Conservation (phyloP, 1,139 yeast genomes). For the Debaryomyces sp. region DNA sequence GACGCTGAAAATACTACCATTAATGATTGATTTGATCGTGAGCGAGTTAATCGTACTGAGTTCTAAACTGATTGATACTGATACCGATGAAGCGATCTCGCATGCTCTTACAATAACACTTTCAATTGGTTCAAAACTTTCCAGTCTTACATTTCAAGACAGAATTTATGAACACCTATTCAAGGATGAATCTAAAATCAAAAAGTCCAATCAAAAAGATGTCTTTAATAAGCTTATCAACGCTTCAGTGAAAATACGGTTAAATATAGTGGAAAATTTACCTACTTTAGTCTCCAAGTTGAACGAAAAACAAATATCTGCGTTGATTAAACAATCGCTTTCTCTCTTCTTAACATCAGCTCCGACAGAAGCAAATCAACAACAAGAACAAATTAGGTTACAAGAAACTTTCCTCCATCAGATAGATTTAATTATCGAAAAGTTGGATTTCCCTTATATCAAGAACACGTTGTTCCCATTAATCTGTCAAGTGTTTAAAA, state of each 20-base stretch:
- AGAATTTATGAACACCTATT: constrained; percentile 49
- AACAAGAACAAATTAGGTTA: constrained; percentile 40
- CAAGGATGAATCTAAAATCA: constrained; percentile 31
- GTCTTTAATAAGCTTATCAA: constrained; percentile 43
- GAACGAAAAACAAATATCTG: constrained; percentile 47
- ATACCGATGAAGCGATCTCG: constrained; percentile 47
- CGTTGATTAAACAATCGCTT: constrained; percentile 31
- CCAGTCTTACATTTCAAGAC: constrained; percentile 79
- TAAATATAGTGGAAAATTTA: constrained; percentile 57
- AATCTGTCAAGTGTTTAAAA: constrained; percentile 71
- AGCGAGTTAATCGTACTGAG: constrained; percentile 34
- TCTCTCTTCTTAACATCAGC: constrained; percentile 32
- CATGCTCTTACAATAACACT: constrained; percentile 60
- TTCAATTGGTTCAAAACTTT: constrained; percentile 65
- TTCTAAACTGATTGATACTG: constrained; percentile 19
- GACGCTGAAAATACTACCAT: constrained; percentile 75
- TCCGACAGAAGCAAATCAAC: constrained; percentile 27
- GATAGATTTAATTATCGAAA: constrained; percentile 44
- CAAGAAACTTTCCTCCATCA: constrained; percentile 62
- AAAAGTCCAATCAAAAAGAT: constrained; percentile 28
- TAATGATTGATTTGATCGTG: constrained; percentile 51
- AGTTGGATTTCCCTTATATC: constrained; percentile 70
- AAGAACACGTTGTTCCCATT: constrained; percentile 76
- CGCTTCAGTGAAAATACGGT: constrained; percentile 37
- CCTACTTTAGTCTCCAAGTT: constrained; percentile 54